These are phyloP conservation scores for Evernia prunastri DNA, from an alignment of 495 filamentous ascomycete genomes.

Conservation along the genomic window DNA sequence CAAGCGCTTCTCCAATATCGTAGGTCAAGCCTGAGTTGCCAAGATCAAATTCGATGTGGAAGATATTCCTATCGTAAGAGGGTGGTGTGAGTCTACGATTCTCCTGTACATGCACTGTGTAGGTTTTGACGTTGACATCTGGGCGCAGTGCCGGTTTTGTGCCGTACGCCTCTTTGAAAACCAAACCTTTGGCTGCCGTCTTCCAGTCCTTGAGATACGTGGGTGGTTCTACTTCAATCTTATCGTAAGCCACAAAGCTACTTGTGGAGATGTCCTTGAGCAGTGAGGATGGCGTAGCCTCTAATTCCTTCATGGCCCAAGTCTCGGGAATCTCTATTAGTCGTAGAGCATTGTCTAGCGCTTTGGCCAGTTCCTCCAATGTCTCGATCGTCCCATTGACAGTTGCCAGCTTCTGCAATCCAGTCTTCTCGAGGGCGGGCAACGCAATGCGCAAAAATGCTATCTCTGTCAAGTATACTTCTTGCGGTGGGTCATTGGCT, in stretches of 20 bases:
- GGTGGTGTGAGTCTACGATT: conserved; percentile 84
- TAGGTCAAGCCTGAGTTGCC: conserved; percentile 85
- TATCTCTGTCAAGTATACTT: conserved; percentile 60
- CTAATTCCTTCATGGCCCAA: conserved; percentile 65
- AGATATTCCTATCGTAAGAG: conserved; percentile 96
- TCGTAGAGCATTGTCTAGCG: conserved; percentile 63
- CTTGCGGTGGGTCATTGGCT: conserved; percentile 48
- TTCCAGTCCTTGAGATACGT: conserved; percentile 67
- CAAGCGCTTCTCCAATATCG: conserved; percentile 96
- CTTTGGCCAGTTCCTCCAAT: conserved; percentile 55
- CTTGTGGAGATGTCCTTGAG: conserved; percentile 59
- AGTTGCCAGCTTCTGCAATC: conserved; percentile 50
- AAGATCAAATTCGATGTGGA: conserved; percentile 98
- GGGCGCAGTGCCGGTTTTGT: conserved; percentile 70
- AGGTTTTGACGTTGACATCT: conserved; percentile 78
- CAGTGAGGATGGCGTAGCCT: conserved; percentile 45
- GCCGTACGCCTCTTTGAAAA: conserved; percentile 90
- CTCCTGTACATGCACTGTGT: conserved; percentile 84
- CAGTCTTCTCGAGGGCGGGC: conserved; percentile 46
- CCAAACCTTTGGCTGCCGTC: conserved; percentile 75
- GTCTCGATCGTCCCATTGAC: conserved; percentile 49
- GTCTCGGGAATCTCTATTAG: conserved; percentile 66
- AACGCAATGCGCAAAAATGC: conserved; percentile 72
- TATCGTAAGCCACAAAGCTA: conserved; percentile 78
- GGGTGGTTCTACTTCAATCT: conserved; percentile 61